Base-by-base conservation (phyloP, 352 stramenopile species). In the Globisporangium solare region DNA sequence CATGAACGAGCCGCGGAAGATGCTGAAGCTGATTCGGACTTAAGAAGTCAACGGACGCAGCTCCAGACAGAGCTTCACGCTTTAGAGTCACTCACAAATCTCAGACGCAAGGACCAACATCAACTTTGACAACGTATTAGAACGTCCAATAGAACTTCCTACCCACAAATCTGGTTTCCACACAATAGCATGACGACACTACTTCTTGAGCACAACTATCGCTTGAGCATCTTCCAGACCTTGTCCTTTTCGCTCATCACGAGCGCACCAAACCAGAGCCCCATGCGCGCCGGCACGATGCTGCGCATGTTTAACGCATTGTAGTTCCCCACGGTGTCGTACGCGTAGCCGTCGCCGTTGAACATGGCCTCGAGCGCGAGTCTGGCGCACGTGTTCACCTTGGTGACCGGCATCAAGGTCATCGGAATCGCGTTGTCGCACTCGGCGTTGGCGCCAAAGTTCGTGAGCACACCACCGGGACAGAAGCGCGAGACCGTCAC, bases 401-500 rank as follows among this genome's bases (percentile, higher is more conserved):
- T 47, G 20, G 39, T 13, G 12, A 45, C 14, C 1, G 17, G 13
- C 11, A 22, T 39, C 11, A 24, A 62, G 27, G 27, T 45, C 51
- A 41, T 60, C 56, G 54, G 66, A 20, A 50, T 68, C 14, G 64
- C 58, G 6, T 76, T 60, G 45, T 81, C 67, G 42, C 52, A 71
- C 8, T 66, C 58, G 2, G 69, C 66, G 3, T 71, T 68, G 24
- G 60, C 66, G 45, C 74, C 70, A 42, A 92, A 81, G 51, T 92
- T 88, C 11, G 83, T 87, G 41, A 85, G 73, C 51, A 89, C 61
- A 7, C 78, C 64, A 2, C 84, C 86, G 0, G 78, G 73, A 42
- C 73, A 75, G 40, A 86, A 79, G 58, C 70, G 79, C n/a, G 83
- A 94, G 39, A 91, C 70, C 1, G 68, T 75, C 53, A 96, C 78